Conservation (phyloP, 306 rosid genomes). For the Vigna nakashimae region DNA sequence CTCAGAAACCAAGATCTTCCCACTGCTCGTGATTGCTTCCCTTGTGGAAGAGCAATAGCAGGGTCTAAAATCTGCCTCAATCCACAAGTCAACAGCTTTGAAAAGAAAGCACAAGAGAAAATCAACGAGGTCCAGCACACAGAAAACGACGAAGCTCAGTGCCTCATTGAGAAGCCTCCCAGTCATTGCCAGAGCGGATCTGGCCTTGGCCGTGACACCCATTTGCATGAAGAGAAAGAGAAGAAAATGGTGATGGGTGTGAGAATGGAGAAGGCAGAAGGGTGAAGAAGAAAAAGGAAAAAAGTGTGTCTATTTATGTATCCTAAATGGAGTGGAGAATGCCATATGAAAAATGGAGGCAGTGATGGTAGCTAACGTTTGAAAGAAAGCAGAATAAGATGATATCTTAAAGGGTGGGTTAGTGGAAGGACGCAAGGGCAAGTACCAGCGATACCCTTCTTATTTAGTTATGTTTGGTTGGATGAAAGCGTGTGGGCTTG, state of each 20-base stretch:
- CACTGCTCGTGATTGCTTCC: slow-evolving; percentile 72
- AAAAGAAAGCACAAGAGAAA: slow-evolving; percentile 66
- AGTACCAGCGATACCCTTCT: neutral
- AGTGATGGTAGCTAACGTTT: neutral
- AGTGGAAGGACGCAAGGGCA: neutral
- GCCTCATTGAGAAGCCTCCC: slow-evolving; percentile 69
- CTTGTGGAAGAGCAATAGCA: slow-evolving; percentile 82
- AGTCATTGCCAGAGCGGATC: slow-evolving; percentile 41
- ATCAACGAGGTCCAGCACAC: slow-evolving; percentile 70
- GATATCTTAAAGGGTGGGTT: neutral
- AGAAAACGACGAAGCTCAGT: slow-evolving; percentile 71
- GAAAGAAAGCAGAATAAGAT: neutral
- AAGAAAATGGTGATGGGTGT: neutral
- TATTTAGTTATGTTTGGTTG: slow-evolving; percentile 10
- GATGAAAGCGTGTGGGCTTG: slow-evolving; percentile 63
- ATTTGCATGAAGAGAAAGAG: slow-evolving; percentile 38
- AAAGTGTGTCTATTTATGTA: neutral
- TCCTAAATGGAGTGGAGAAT: neutral
- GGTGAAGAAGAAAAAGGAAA: no score
- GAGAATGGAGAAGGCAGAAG: no score
- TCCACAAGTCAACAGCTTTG: slow-evolving; percentile 71
- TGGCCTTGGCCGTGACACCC: slow-evolving; percentile 49
- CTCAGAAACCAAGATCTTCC: slow-evolving; percentile 82
- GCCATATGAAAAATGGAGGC: slow-evolving; percentile 1
- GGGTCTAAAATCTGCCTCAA: slow-evolving; percentile 79